A percentile compares a stretch with the other conserved stretches of the same genome.
phyloP scores from a whole-genome alignment of 2,329 filamentous ascomycete genomes.

The Xylariales sp. region DNA sequence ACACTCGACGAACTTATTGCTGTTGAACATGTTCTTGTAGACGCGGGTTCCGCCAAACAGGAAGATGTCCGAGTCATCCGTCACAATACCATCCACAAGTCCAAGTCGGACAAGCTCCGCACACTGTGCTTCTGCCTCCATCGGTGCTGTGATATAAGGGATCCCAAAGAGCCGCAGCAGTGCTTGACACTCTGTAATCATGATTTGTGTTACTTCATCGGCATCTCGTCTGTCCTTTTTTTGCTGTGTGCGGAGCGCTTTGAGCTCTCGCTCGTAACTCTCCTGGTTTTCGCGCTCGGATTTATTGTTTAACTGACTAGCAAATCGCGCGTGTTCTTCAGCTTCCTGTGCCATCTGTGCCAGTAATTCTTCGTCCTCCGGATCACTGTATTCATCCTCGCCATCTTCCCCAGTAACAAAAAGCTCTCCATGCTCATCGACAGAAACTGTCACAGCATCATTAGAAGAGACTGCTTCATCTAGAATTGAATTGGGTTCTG shows the following conservation, averaged over 20 bases:
- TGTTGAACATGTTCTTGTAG: slow-evolving; percentile 99
- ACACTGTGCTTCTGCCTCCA: slow-evolving; percentile 98
- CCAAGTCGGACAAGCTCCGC: slow-evolving; percentile 83
- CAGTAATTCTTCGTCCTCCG: slow-evolving; percentile 87
- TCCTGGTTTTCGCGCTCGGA: slow-evolving; percentile 64
- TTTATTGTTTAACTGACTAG: slow-evolving; percentile 78
- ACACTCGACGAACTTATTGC: slow-evolving; percentile 96
- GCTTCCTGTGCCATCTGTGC: slow-evolving; percentile 83
- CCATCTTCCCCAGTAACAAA: slow-evolving; percentile 49
- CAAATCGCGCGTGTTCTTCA: slow-evolving; percentile 91
- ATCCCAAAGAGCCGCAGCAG: slow-evolving; percentile 86
- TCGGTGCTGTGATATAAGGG: slow-evolving; percentile 94
- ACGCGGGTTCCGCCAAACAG: slow-evolving; percentile 93
- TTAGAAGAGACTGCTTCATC: slow-evolving; percentile 17
- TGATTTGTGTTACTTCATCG: slow-evolving; percentile 93
- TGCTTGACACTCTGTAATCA: slow-evolving; percentile 93
- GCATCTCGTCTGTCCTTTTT: slow-evolving; percentile 95
- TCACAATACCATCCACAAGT: slow-evolving; percentile 95
- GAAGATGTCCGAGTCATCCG: slow-evolving; percentile 95
- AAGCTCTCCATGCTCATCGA: slow-evolving; percentile 31
- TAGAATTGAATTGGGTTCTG: slow-evolving; percentile 16
- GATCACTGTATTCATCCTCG: slow-evolving; percentile 71
- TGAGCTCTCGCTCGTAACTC: slow-evolving; percentile 84
- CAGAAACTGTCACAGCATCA: slow-evolving; percentile 6
- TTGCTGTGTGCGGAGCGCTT: slow-evolving; percentile 84